A percentile compares a stretch with the other conserved stretches of the same genome.
phyloP scores from a whole-genome alignment of 108 stramenopile species.

The Parietichytrium sp. region DNA sequence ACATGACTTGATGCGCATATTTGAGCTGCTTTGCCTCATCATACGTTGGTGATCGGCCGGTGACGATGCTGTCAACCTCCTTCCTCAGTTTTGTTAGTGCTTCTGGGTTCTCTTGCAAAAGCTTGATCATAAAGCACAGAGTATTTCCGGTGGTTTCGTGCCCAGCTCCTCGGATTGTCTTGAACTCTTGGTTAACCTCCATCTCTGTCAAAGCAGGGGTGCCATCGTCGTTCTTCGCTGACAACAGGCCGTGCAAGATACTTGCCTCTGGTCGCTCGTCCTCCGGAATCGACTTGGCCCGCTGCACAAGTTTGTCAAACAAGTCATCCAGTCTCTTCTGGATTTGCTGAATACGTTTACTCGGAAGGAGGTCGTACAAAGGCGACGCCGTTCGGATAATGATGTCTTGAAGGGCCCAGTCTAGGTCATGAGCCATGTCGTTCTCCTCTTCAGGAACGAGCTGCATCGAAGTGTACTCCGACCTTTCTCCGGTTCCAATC shows the following conservation, averaged over 20 bases:
- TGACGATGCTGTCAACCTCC: neutral
- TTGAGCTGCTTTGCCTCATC: constrained; percentile 9
- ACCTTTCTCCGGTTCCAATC: constrained; percentile 21
- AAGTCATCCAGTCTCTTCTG: neutral
- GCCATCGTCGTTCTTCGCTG: constrained; percentile 20
- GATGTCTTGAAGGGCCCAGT: constrained; percentile 24
- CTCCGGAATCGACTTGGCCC: constrained; percentile 23
- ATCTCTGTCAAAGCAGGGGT: constrained; percentile 1
- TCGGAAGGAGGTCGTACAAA: neutral
- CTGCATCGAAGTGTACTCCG: constrained; percentile 9
- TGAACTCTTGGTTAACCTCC: constrained; percentile 37
- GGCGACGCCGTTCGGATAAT: constrained; percentile 5
- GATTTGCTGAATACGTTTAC: neutral
- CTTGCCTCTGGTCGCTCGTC: too few species aligned
- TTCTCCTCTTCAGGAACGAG: neutral
- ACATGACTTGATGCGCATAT: constrained; percentile 33
- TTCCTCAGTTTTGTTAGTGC: neutral
- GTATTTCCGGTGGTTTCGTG: constrained; percentile 29
- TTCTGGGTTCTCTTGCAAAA: constrained; percentile 25
- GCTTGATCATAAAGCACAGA: constrained; percentile 37
- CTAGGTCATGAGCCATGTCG: constrained; percentile 19
- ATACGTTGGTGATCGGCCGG: neutral
- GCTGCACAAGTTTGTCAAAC: neutral
- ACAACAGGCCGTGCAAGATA: constrained; percentile 1
- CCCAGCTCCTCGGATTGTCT: constrained; percentile 29